Evolutionary conservation across 306 rosid genomes (phyloP).

Genomic region (Cucumis melo): DNA sequence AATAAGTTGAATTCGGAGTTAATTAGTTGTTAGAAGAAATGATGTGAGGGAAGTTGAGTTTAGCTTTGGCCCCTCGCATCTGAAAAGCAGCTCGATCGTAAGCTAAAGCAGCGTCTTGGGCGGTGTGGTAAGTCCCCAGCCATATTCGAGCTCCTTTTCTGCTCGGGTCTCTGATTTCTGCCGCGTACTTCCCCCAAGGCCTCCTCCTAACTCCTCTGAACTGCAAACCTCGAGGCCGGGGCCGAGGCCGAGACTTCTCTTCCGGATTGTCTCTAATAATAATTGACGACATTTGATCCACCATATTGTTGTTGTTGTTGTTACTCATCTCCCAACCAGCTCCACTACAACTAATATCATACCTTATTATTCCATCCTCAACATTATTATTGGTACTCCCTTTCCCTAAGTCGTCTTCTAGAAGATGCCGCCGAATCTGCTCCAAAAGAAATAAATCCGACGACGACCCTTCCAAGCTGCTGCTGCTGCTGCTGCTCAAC

Average conservation of each 20-base stretch:
- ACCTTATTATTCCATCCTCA: no score
- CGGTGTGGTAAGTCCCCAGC: constrained; percentile 47
- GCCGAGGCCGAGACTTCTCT: no score
- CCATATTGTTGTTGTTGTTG: no score
- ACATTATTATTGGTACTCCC: no score
- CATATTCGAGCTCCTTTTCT: constrained; percentile 42
- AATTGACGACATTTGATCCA: no score
- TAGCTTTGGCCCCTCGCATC: constrained; percentile 46
- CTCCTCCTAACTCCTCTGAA: constrained; percentile 46
- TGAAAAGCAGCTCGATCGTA: constrained; percentile 47
- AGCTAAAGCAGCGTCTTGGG: constrained; percentile 43
- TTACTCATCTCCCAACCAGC: no score
- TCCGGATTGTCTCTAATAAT: no score
- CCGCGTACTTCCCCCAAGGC: constrained; percentile 63
- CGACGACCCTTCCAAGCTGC: neutral
- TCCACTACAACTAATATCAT: no score
- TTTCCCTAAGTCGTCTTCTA: neutral
- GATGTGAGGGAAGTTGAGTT: constrained; percentile 46
- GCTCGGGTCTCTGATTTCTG: constrained; percentile 31
- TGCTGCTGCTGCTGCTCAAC: neutral
- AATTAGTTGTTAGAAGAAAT: constrained; percentile 9
- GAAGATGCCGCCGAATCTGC: constrained; percentile 4
- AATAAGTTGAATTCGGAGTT: no score
- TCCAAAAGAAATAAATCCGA: neutral
- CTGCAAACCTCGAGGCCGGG: neutral